phyloP scores from a whole-genome alignment of 2,329 filamentous ascomycete genomes.

The Aspergillus fructus region DNA sequence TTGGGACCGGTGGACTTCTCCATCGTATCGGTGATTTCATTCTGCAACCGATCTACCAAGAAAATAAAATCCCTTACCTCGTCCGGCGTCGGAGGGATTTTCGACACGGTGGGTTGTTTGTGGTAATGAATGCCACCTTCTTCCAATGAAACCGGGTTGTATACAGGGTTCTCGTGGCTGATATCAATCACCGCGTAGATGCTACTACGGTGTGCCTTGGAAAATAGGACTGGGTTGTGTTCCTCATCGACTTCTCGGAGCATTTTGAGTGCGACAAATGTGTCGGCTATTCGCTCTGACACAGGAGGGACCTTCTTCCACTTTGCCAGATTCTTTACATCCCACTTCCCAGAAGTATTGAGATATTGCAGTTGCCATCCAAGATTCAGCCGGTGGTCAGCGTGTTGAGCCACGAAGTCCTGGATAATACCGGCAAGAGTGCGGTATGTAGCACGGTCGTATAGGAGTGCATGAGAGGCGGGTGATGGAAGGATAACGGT shows the following conservation, averaged over 20 bases:
- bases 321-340: conserved; percentile 92
- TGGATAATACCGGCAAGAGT: conserved; percentile 78
- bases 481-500: conserved; percentile 71
- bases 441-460: conserved; percentile 72
- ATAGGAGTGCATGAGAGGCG: conserved; percentile 80
- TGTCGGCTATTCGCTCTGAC: conserved; percentile 71
- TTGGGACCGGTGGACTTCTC: conserved; percentile 44
- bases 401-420: conserved; percentile 71
- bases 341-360: conserved; percentile 90
- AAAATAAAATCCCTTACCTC: conserved; percentile 61
- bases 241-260: conserved; percentile 82
- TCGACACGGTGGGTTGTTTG: conserved; percentile 90
- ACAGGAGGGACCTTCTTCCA: conserved; percentile 81
- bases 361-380: conserved; percentile 91
- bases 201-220: conserved; percentile 62
- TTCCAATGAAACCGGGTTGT: conserved; percentile 72
- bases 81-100: conserved; percentile 71
- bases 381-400: conserved; percentile 75
- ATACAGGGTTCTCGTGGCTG: conserved; percentile 84
- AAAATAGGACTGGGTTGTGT: conserved; percentile 75
- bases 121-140: conserved; percentile 68
- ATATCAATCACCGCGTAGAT: conserved; percentile 85
- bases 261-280: conserved; percentile 91
- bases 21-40: conserved; percentile 51
- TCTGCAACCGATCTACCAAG: conserved; percentile 60